phyloP scores from a whole-genome alignment of 257 asterid genomes.

The Scutellaria galericulata region DNA sequence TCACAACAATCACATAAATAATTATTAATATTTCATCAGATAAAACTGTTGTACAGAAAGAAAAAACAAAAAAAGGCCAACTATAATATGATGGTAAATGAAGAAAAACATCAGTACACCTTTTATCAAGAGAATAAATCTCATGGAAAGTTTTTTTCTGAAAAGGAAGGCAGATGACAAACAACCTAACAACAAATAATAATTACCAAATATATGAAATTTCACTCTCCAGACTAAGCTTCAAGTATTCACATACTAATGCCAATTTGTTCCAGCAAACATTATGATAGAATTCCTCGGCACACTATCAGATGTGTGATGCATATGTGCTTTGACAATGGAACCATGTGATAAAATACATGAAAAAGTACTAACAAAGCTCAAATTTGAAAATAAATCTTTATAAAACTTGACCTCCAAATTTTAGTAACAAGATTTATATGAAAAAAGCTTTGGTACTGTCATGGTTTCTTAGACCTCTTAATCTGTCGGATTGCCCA shows the following conservation, averaged over 20 bases:
- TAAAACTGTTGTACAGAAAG: background rate
- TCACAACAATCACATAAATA: conserved; percentile 23
- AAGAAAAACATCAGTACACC: background rate
- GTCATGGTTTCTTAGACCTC: background rate
- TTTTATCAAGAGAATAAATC: background rate
- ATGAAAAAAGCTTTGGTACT: background rate
- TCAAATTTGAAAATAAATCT: background rate
- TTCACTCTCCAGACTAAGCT: conserved; percentile 7
- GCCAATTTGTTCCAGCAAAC: conserved; percentile 24
- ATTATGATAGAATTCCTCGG: conserved; percentile 13
- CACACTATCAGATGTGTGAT: conserved; percentile 27
- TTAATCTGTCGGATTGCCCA: conserved; percentile 21
- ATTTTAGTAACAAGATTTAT: background rate
- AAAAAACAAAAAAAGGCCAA: background rate
- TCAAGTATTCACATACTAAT: conserved; percentile 22
- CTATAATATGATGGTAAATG: conserved; percentile 13
- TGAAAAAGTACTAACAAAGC: conserved; percentile 11
- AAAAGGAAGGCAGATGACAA: conserved; percentile 23
- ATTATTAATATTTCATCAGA: conserved; percentile 26
- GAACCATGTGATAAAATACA: conserved; percentile 18
- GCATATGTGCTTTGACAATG: conserved; percentile 18
- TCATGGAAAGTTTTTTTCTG: conserved; percentile 10
- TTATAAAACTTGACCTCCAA: conserved; percentile 20
- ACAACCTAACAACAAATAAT: conserved; percentile 20
- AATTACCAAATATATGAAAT: conserved; percentile 14